Conservation (phyloP, 371 early-diverging fungal genomes). For the Apophysomyces elegans region DNA sequence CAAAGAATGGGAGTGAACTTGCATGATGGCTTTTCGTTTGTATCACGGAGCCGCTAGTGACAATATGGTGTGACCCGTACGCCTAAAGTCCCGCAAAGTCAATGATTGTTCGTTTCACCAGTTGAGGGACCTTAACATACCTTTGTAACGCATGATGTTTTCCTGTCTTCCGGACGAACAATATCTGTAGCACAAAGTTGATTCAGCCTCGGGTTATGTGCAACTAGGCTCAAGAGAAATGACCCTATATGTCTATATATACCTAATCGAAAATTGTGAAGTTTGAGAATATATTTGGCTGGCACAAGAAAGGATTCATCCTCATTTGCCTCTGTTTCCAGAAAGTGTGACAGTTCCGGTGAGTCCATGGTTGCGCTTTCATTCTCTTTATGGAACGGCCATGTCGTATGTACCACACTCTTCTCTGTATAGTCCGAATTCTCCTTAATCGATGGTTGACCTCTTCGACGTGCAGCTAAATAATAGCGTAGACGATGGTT, state of each 20-base stretch:
- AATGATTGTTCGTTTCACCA: too few species aligned
- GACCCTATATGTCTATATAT: not conserved
- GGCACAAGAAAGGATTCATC: slow-evolving; percentile 58
- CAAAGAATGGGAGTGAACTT: not conserved
- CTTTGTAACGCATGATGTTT: slow-evolving; percentile 79
- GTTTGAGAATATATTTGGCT: slow-evolving; percentile 63
- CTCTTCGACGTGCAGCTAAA: slow-evolving; percentile 60
- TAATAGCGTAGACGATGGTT: slow-evolving; percentile 75
- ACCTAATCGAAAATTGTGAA: slow-evolving; percentile 74
- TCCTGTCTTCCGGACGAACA: slow-evolving; percentile 48
- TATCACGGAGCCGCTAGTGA: slow-evolving; percentile 69
- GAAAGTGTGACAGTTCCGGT: slow-evolving; percentile 35
- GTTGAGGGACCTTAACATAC: slow-evolving; percentile 18
- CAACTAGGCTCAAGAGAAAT: not conserved
- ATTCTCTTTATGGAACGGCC: slow-evolving; percentile 51
- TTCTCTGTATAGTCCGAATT: slow-evolving; percentile 23
- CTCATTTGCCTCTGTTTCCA: slow-evolving; percentile 48
- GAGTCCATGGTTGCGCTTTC: slow-evolving; percentile 27
- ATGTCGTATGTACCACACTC: slow-evolving; percentile 45
- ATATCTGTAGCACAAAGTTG: slow-evolving; percentile 48
- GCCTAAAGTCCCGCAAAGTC: slow-evolving; percentile 33
- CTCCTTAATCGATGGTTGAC: slow-evolving; percentile 33
- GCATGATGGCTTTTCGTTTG: slow-evolving; percentile 57
- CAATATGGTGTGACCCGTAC: slow-evolving; percentile 72
- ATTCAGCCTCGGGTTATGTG: slow-evolving; percentile 2